Evolutionary conservation across 2,329 filamentous ascomycete species (phyloP), one percentile per base, ranked within the genome.

Genomic region (Microcyclospora pomicola): DNA sequence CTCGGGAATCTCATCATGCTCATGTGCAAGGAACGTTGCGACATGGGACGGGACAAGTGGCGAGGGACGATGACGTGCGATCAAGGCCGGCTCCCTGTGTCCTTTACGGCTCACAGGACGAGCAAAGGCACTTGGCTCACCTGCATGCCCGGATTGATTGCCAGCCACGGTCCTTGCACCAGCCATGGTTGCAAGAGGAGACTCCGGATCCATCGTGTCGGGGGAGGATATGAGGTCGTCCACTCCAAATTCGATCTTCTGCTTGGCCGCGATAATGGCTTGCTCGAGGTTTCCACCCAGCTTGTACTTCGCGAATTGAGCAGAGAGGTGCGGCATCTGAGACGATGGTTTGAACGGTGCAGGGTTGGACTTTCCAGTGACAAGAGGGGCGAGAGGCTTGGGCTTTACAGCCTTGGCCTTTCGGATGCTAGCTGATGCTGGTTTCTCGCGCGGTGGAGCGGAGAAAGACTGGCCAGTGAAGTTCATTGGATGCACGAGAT

Each of bases 241-340:
- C 11, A 40, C 39, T 15, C 48, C 47, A n/a, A 59, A 42, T 31
- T 60, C 57, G 33, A 59, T 40, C 40, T 50, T 55, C 37, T 56
- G 48, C 35, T 51, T 51, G 2, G 58, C 57, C 28, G 41, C 42
- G 7, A 44, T 42, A 11, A 53, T 49, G 2, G 53, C 50, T 19
- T 52, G 45, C 29, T 51, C 49, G 14, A 60, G 44, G 36, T 60
- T 55, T 38, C 62, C 64, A 33, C 59, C 56, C 35, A 65, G 56
- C 10, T 61, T 61, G 37, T 58, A 56, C 46, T 65, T 66, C 37
- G 56, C 51, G 31, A 57, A 55, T n/a, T 50, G 49, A 14, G 54
- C 55, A 36, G 57, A 64, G 35, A 69, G 46, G 34, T 62, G 59
- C 1, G 66, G 66, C 2, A 59, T 60, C 29, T 59, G 53, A 2